Conservation (phyloP, 306 rosid species). For the Mimosa bimucronata region DNA sequence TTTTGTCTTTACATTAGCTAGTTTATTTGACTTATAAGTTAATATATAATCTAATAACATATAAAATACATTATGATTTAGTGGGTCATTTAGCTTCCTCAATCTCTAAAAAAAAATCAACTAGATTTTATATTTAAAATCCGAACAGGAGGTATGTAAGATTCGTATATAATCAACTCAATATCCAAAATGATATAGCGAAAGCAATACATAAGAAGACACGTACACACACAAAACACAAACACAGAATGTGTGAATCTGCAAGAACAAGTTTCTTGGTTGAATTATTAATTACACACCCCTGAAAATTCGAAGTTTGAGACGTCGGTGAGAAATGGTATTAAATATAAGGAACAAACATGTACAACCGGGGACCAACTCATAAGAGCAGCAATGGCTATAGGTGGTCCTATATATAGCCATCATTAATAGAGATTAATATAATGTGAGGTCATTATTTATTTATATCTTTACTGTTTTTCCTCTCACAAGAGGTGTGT, state of each 20-base stretch:
- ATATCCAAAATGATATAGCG: neutral
- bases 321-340: neutral
- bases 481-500: neutral
- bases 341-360: slow-evolving; percentile 27
- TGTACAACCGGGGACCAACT: slow-evolving; percentile 43
- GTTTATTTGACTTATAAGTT: too few relatives aligned
- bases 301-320: neutral
- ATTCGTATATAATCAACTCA: neutral
- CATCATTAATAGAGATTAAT: slow-evolving; percentile 13
- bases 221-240: too few relatives aligned
- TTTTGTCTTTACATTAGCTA: too few relatives aligned
- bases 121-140: too few relatives aligned
- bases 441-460: neutral
- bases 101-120: too few relatives aligned
- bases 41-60: too few relatives aligned
- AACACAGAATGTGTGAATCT: neutral
- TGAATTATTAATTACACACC: neutral
- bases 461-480: neutral
- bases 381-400: slow-evolving; percentile 8
- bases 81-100: too few relatives aligned
- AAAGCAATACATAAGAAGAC: neutral
- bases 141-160: too few relatives aligned
- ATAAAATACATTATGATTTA: too few relatives aligned
- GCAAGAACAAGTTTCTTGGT: neutral
- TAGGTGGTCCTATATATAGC: slow-evolving; percentile 40